These are phyloP conservation scores for Dactylellina parvicollis DNA, from an alignment of 2,329 filamentous ascomycete species.

Conservation along the genomic window DNA sequence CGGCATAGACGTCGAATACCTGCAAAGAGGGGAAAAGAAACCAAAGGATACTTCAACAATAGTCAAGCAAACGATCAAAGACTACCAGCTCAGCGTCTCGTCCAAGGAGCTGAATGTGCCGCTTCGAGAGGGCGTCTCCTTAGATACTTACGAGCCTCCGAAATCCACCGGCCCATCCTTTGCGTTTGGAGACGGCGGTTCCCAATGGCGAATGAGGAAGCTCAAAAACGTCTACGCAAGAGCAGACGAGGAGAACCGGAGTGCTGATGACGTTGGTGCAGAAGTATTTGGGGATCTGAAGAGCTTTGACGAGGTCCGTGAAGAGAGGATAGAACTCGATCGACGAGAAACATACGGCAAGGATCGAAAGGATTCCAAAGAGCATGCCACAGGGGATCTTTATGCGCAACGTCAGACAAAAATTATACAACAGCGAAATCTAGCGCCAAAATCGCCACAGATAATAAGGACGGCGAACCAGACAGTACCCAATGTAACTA, in stretches of 20 bases:
- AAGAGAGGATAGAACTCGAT: conserved; percentile 92
- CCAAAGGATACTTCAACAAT: conserved; percentile 63
- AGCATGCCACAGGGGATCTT: conserved; percentile 87
- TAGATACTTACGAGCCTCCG: conserved; percentile 67
- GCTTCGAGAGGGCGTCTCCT: conserved; percentile 69
- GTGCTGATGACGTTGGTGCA: conserved; percentile 81
- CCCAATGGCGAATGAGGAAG: conserved; percentile 96
- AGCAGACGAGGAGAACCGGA: conserved; percentile 76
- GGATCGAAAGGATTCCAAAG: conserved; percentile 79
- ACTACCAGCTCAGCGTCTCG: conserved; percentile 77
- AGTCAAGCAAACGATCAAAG: conserved; percentile 65
- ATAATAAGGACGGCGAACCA: conserved; percentile 70
- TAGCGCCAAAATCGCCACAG: conserved; percentile 63
- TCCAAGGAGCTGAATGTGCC: conserved; percentile 82
- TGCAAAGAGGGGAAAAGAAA: conserved; percentile 70
- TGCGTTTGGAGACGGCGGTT: conserved; percentile 86
- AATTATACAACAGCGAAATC: conserved; percentile 61
- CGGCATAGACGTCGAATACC: conserved; percentile 82
- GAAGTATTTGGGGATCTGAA: conserved; percentile 83
- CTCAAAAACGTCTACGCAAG: conserved; percentile 84
- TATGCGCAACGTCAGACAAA: conserved; percentile 78
- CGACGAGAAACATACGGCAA: conserved; percentile 82
- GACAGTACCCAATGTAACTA: conserved; percentile 64
- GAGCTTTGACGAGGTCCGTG: conserved; percentile 89
- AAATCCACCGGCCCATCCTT: conserved; percentile 76